Evolutionary conservation across 2,329 filamentous ascomycete species (phyloP), one percentile per base, ranked within the genome.

Genomic region (Colletotrichum costaricense): DNA sequence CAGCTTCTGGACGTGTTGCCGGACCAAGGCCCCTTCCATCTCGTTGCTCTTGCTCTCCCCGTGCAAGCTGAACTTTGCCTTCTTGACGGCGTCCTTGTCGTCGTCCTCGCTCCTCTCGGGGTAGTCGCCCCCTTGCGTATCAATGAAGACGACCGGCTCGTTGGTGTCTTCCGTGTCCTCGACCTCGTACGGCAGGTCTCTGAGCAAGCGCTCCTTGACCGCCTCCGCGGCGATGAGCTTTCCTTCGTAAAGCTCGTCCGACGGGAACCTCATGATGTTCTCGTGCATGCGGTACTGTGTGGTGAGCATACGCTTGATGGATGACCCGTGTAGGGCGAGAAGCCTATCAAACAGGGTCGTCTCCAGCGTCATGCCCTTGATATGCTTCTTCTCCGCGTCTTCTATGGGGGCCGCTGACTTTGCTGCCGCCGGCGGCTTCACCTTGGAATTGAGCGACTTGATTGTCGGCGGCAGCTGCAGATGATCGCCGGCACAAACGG

Each of bases 221-320:
- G 87, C 86, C 5, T 96, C 94, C 1, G 93, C 95, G 0, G 97
- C 96, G 3, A 95, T 85, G 1, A 99, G 89, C 78, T 93, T 92
- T 2, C 90, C 90, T 74, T 94, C 94, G 83, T 99, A 99, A 12
- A 98, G 87, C 80, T 96, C 92, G 74, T 94, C 89, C 0, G 96
- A 98, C 0, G 97, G 96, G 78, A 98, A 99, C 7, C 91, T 89
- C 95, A 98, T 98, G 78, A 99, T 98, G 67, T 88, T 91, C 79
- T 97, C 93, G 80, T 99, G 95, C 97, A 99, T 99, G 49, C 97
- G 95, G 82, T 99, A 99, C 84, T 99, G 97, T 5, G 93, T 97
- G 4, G 95, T 98, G 28, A 99, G 90, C 94, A 98, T 98, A 64
- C 94, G 89, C 85, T 98, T 98, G 84, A 99, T 95, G 5, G 86